A percentile compares a stretch with the other conserved stretches of the same genome.
Conservation (phyloP, 73 alveolate species). For the Symbiodinium pilosum region DNA sequence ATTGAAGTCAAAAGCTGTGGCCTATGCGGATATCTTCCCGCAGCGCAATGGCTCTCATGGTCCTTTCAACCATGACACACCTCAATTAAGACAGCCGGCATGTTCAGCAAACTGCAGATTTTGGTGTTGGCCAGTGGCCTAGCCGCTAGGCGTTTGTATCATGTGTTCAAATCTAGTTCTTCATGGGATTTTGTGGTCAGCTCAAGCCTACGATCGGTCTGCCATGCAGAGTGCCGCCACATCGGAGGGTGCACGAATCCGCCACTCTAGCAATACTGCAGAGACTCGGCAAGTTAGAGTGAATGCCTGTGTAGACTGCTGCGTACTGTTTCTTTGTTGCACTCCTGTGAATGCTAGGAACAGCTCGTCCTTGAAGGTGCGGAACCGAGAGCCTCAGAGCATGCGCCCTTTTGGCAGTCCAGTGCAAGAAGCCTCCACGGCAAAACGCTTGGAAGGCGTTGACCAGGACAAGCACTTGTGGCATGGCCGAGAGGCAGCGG, state of each 20-base stretch:
- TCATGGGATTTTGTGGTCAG: neutral
- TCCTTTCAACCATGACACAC: too few relatives aligned
- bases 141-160: too few relatives aligned
- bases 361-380: neutral
- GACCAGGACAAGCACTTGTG: slow-evolving; percentile 83
- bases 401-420: neutral
- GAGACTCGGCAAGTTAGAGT: neutral
- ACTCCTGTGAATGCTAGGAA: neutral
- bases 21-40: too few relatives aligned
- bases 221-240: neutral
- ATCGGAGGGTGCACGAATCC: neutral
- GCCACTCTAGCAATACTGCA: neutral
- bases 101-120: too few relatives aligned
- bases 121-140: too few relatives aligned
- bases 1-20: too few relatives aligned
- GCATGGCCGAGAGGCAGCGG: slow-evolving; percentile 82
- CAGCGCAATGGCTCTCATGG: too few relatives aligned
- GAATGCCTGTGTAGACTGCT: neutral
- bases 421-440: too few relatives aligned
- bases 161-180: neutral
- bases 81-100: too few relatives aligned
- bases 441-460: neutral
- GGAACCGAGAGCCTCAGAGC: neutral
- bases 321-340: neutral
- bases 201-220: neutral